A percentile compares a stretch with the other conserved stretches of the same genome.
Evolutionary conservation across 2,329 filamentous ascomycete species (phyloP).

Genomic region (Ceratocystis destructans): DNA sequence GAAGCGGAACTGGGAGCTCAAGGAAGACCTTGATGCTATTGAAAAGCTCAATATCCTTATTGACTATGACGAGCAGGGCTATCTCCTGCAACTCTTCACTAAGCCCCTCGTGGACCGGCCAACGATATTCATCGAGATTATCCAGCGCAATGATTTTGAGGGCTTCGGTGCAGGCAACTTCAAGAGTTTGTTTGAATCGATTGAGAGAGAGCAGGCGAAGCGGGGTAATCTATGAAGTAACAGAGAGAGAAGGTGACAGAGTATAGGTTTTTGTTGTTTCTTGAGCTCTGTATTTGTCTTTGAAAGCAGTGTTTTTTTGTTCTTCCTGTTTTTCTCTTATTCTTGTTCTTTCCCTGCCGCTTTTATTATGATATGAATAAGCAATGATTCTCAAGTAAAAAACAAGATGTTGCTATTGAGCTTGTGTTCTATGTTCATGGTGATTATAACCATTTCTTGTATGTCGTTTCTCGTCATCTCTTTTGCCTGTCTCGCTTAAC

Average conservation of each 20-base stretch:
- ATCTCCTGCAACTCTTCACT: constrained; percentile 63
- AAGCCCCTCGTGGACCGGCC: constrained; percentile 89
- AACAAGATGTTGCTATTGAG: constrained; percentile 1
- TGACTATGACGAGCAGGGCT: constrained; percentile 87
- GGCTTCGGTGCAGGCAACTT: constrained; percentile 95
- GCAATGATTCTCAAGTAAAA: constrained; percentile 1
- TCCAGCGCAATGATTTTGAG: constrained; percentile 78
- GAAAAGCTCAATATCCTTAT: constrained; percentile 74
- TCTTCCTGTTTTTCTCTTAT: neutral
- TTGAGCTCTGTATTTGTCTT: neutral
- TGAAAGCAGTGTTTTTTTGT: neutral
- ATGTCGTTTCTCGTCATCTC: neutral
- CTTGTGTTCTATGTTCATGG: neutral
- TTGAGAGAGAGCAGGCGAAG: constrained; percentile 80
- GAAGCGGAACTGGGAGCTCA: constrained; percentile 46
- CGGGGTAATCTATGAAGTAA: constrained; percentile 62
- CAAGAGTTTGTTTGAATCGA: constrained; percentile 87
- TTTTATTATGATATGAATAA: neutral
- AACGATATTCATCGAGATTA: constrained; percentile 93
- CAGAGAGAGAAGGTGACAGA: neutral
- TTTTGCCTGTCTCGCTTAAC: neutral
- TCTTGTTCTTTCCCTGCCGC: neutral
- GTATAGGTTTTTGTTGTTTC: neutral
- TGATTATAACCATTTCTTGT: neutral
- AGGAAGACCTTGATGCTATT: constrained; percentile 68